Base-by-base conservation (phyloP, 352 stramenopile species). In the Pythium pyrilobum region DNA sequence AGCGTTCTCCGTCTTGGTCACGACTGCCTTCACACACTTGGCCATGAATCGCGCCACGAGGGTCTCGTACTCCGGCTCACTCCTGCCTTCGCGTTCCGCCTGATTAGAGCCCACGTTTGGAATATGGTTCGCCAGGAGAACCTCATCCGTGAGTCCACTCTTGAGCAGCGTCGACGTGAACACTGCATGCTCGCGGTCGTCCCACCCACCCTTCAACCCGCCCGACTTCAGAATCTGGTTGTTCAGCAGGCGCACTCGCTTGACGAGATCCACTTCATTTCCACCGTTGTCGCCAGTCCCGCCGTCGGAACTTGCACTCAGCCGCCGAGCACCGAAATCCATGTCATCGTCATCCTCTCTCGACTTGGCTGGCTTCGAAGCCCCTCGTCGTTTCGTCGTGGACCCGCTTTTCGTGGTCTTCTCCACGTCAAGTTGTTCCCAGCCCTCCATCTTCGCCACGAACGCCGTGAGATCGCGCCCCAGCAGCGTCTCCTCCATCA, bases 401-500 rank as follows among this genome's bases (percentile, higher is more conserved):
- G 18, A 43, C 4, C 32, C 24, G 25, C 28, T 55, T 3, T 56
- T 31, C 15, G 55, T 52, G 25, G 45, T 66, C 15, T 39, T 52
- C 10, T 38, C 40, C 1, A 27, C 32, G 28, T 32, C 42, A 25
- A 77, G 40, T 5, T 51, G 57, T 18, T 81, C 73, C 75, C 73
- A 85, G 1, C 34, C n/a, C 21, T 73, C 62, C 23, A 82, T 61
- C 23, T 71, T 81, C 1, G 69, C 67, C 6, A 69, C 34, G 53
- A 85, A 82, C 0, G 27, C 4, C 2, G n/a, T 42, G 11, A 89
- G 39, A 15, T 85, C 76, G 29, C 77, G 81, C 41, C 78, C 70
- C 5, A 89, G 34, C 44, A 83, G 27, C 25, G 76, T 82, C 51
- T 89, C 76, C 40, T 86, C 71, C n/a, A 77, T 27, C 0, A 73